A percentile compares a stretch with the other conserved stretches of the same genome.
These are phyloP conservation scores for Fusarium xyrophilum DNA, from an alignment of 2,329 filamentous ascomycete genomes.

Conservation along the genomic window DNA sequence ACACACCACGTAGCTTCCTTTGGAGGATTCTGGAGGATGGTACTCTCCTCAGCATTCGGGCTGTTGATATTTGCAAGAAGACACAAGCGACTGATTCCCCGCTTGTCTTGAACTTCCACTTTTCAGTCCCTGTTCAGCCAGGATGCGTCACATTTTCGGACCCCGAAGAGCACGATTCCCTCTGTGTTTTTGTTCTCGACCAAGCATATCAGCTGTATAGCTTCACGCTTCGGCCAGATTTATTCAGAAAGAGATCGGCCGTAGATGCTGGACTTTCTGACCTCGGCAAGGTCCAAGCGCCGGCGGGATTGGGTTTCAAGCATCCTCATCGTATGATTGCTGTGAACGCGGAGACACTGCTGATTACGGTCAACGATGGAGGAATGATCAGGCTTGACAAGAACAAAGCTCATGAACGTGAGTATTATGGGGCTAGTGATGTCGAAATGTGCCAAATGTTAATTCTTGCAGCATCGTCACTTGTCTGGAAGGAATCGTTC, in stretches of 20 bases:
- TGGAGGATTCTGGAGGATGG: conserved; percentile 88
- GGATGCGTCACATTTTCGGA: conserved; percentile 86
- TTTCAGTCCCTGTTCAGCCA: conserved; percentile 74
- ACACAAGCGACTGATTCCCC: conserved; percentile 71
- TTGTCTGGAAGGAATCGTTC: conserved; percentile 72
- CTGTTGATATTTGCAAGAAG: conserved; percentile 78
- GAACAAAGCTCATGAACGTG: conserved; percentile 57
- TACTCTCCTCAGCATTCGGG: conserved; percentile 81
- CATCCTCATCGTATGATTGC: conserved; percentile 82
- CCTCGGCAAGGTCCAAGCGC: conserved; percentile 75
- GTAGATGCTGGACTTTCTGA: conserved; percentile 78
- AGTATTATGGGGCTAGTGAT: conserved; percentile 29
- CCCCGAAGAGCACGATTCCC: conserved; percentile 74
- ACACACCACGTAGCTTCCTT: conserved; percentile 82
- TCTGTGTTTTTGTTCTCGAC: conserved; percentile 82
- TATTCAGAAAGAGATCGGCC: conserved; percentile 74
- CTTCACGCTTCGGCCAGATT: conserved; percentile 80
- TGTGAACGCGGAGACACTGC: conserved; percentile 73
- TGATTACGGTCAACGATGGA: conserved; percentile 83
- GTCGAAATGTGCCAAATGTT: not conserved
- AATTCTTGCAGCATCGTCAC: conserved; percentile 36
- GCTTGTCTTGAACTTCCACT: conserved; percentile 78
- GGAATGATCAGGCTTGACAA: conserved; percentile 75
- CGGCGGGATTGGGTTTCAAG: conserved; percentile 78
- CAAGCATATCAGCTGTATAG: conserved; percentile 81